These are phyloP conservation scores for Ogataea sp. DNA, from an alignment of 805 yeast genomes.

Conservation along the genomic window DNA sequence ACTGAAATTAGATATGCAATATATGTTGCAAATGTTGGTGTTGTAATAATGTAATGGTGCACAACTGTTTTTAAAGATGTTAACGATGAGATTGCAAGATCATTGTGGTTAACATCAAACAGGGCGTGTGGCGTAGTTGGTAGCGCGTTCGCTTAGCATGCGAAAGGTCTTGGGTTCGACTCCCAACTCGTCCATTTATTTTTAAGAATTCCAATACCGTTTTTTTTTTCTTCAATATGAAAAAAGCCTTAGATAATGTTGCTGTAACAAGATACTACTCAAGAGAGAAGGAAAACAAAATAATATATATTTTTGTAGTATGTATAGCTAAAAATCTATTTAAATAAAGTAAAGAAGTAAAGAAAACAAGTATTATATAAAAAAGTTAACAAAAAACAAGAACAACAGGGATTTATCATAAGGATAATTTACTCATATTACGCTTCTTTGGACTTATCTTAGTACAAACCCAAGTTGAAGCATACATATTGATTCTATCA, in stretches of 20 bases:
- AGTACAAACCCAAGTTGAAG: slow-evolving; percentile 81
- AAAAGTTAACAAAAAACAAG: neutral
- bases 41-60: no score
- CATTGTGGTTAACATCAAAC: neutral
- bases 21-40: no score
- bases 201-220: no score
- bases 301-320: no score
- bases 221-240: neutral
- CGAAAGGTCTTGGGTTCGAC: slow-evolving; percentile 64
- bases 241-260: no score
- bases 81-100: neutral
- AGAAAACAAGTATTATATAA: neutral
- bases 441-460: slow-evolving; percentile 32
- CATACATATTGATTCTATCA: slow-evolving; percentile 82
- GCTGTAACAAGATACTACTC: no score
- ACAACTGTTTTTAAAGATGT: no score
- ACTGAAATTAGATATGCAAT: no score
- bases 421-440: slow-evolving; percentile 39
- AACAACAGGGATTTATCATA: slow-evolving; percentile 5
- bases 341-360: neutral
- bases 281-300: no score
- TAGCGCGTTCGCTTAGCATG: slow-evolving; percentile 68
- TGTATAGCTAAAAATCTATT: no score
- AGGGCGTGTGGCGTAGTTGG: slow-evolving; percentile 73
- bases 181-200: slow-evolving; percentile 53